Conservation (phyloP, 495 filamentous ascomycete genomes). For the Aspergillus wentii region DNA sequence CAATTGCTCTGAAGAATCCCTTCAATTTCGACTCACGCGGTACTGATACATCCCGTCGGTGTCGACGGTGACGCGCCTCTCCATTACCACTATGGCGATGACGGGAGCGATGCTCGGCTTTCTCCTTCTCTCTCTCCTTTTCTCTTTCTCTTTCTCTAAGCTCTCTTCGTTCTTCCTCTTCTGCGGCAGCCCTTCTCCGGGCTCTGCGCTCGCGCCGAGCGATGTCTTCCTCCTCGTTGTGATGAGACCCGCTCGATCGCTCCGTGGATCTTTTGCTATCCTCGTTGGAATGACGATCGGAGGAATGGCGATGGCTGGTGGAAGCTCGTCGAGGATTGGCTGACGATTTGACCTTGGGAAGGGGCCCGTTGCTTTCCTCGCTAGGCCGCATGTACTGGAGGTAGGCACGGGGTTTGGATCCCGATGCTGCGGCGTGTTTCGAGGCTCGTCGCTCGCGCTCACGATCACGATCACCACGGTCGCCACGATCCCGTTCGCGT, state of each 20-base stretch:
- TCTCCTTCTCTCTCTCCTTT: constrained; percentile 4
- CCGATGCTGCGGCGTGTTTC: constrained; percentile 19
- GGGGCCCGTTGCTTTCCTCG: constrained; percentile 29
- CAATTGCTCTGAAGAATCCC: constrained; percentile 30
- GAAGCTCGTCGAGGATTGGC: constrained; percentile 27
- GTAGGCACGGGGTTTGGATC: constrained; percentile 26
- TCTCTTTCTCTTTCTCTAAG: constrained; percentile 4
- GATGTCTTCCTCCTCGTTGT: constrained; percentile 14
- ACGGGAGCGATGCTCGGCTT: constrained; percentile 6
- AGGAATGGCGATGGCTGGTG: constrained; percentile 26
- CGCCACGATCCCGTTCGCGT: constrained; percentile 19
- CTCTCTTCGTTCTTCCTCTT: constrained; percentile 2
- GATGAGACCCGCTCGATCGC: constrained; percentile 22
- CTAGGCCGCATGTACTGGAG: constrained; percentile 37
- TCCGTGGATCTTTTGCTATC: constrained; percentile 6
- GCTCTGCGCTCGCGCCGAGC: constrained; percentile 12
- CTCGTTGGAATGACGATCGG: constrained; percentile 20
- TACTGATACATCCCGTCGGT: constrained; percentile 22
- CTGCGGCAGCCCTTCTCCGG: constrained; percentile 2
- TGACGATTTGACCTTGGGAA: constrained; percentile 30
- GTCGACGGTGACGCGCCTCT: constrained; percentile 25
- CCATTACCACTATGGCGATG: constrained; percentile 1
- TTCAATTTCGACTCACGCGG: constrained; percentile 28
- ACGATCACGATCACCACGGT: constrained; percentile 7
- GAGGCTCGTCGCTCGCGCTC: constrained; percentile 20